Percentiles rank a stretch among this genome's conserved stretches.
Conservation (phyloP, 1,284 basidiomycete genomes). For the Tilletia setariae region DNA sequence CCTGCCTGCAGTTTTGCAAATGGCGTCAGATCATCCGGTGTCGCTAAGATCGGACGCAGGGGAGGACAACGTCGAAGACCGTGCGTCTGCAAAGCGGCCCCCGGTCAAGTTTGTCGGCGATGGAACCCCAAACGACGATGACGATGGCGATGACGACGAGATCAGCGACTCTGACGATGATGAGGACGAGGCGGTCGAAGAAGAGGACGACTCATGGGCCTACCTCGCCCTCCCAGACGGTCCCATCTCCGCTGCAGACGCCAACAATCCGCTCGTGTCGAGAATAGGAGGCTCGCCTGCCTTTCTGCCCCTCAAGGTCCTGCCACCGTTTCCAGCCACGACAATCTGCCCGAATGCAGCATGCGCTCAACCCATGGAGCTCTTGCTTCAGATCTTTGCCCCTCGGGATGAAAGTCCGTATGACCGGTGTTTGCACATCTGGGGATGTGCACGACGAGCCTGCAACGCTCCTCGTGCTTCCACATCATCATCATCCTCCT, state of each 20-base stretch:
- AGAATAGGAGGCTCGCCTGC: slow-evolving; percentile 40
- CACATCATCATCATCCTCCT: slow-evolving; percentile 45
- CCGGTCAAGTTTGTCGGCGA: slow-evolving; percentile 5
- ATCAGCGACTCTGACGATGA: neutral
- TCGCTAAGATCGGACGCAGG: neutral
- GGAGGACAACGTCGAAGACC: neutral
- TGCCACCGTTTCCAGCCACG: slow-evolving; percentile 16
- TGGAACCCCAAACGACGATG: too few species aligned
- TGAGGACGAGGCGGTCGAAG: slow-evolving; percentile 19
- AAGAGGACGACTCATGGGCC: slow-evolving; percentile 28
- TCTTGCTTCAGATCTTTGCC: slow-evolving; percentile 53
- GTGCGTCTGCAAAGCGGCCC: neutral
- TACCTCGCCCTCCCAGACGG: slow-evolving; percentile 51
- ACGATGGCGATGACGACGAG: neutral
- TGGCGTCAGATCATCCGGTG: neutral
- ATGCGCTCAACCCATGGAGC: slow-evolving; percentile 49
- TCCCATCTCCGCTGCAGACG: slow-evolving; percentile 41
- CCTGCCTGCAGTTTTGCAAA: neutral
- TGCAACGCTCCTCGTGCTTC: slow-evolving; percentile 43
- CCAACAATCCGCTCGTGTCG: slow-evolving; percentile 51
- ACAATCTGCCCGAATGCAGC: slow-evolving; percentile 26
- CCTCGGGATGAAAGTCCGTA: slow-evolving; percentile 48
- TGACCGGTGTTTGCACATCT: slow-evolving; percentile 50
- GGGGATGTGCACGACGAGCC: slow-evolving; percentile 44
- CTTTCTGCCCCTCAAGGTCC: neutral